These are phyloP conservation scores for Naganishia antarctica DNA, from an alignment of 768 basidiomycete genomes.

Conservation along the genomic window DNA sequence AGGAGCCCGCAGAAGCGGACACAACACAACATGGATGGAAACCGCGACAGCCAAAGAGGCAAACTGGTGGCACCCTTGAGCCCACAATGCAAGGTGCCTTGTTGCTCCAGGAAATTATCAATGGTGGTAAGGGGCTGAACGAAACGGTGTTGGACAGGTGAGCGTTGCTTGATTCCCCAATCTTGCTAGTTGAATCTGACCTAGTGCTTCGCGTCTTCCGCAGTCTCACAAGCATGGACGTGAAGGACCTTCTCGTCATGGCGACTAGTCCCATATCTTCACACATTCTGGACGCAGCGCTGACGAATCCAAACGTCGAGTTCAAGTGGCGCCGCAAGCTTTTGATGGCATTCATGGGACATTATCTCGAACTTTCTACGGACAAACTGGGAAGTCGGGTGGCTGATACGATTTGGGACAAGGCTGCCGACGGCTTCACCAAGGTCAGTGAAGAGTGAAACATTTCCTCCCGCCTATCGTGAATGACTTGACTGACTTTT, in stretches of 20 bases:
- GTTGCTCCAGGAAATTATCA: conserved; percentile 74
- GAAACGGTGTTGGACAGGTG: conserved; percentile 67
- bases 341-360: conserved; percentile 68
- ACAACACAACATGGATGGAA: conserved; percentile 34
- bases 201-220: conserved; percentile 22
- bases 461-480: too few relatives aligned
- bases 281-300: conserved; percentile 68
- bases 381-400: conserved; percentile 87
- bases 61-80: conserved; percentile 52
- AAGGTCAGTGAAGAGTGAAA: conserved; percentile 58
- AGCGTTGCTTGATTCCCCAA: background rate
- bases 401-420: conserved; percentile 83
- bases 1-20: background rate
- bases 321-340: conserved; percentile 65
- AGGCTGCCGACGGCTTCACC: conserved; percentile 77
- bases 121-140: conserved; percentile 64
- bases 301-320: conserved; percentile 65
- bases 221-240: conserved; percentile 60
- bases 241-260: conserved; percentile 60
- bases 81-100: conserved; percentile 79
- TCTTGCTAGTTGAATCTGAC: background rate
- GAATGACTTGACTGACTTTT: background rate
- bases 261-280: conserved; percentile 66
- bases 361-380: conserved; percentile 74
- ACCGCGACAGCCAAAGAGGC: conserved; percentile 39